Evolutionary conservation across 495 filamentous ascomycete genomes (phyloP), one percentile per base, ranked within the genome.

Genomic region (Elaphomyces granulatus): DNA sequence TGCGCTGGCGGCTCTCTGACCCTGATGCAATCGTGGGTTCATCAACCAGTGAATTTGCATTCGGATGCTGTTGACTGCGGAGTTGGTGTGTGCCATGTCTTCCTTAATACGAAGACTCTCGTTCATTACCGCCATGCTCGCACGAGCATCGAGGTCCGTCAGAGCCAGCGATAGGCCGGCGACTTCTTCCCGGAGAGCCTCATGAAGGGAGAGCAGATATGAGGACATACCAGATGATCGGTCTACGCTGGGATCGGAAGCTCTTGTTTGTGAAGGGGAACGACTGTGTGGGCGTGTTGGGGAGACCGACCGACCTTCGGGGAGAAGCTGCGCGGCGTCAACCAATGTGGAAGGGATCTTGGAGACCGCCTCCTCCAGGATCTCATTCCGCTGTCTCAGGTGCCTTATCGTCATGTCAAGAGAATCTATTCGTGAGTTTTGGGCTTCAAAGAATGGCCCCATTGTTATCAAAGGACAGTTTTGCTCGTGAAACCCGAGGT

Each of bases 31-130:
- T 8, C 74, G 67, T 8, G 74, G 64, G 23, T 70, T 75, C 58
- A 77, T 67, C 7, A 83, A 66, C 76, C 79, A 81, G 39, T 81
- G 76, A 10, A 83, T 59, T 46, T 83, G 79, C 66, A 77, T 71
- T 26, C 76, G 66, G 30, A 82, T 67, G 18, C 64, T 66, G 44
- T 65, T 68, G 34, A 83, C 64, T 12, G 74, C 77, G 4, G 78
- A 76, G 40, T 75, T 78, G 0, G 73, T 73, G 40, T 77, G 74
- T 1, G 75, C 68, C 58, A 81, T 68, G 42, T 83, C 77, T 46
- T 83, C 79, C 41, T 80, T 75, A 35, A 70, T 64, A 4, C 76
- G 71, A 20, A 81, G 60, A 30, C 63, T 75, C 53, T 82, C 78
- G 50, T 77, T 81, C 63, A 83, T 70, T 37, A 77, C 63, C 40